Percentiles rank a stretch among this genome's conserved stretches.
These are phyloP conservation scores for Aspergillus mulundensis DNA, from an alignment of 495 filamentous ascomycete species.

Conservation along the genomic window DNA sequence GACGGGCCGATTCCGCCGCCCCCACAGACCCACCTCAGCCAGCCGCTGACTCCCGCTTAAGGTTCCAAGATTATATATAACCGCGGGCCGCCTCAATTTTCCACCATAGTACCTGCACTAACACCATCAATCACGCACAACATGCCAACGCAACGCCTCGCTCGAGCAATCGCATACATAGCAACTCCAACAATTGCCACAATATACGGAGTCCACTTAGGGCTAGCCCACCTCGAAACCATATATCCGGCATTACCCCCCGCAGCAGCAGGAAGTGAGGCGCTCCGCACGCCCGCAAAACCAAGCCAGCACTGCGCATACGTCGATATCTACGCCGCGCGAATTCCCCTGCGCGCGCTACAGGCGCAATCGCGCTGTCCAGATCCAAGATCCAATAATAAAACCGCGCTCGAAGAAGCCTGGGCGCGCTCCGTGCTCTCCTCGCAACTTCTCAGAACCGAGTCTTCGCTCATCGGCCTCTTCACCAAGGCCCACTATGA, in stretches of 20 bases:
- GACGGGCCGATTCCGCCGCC: neutral
- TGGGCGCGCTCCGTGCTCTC: neutral
- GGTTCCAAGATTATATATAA: no score
- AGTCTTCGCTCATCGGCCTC: neutral
- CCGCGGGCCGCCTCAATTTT: no score
- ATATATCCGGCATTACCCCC: neutral
- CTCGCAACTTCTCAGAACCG: neutral
- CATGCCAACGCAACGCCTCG: no score
- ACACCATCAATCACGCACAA: no score
- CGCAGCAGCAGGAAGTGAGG: neutral
- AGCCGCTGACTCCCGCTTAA: neutral
- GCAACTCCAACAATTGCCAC: neutral
- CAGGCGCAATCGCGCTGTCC: no score
- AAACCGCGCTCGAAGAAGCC: neutral
- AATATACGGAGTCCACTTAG: neutral
- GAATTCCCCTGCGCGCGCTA: neutral
- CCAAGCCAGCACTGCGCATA: neutral
- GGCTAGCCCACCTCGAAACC: neutral
- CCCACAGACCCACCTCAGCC: neutral
- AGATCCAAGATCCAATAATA: no score
- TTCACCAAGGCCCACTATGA: neutral
- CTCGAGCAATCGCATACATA: neutral
- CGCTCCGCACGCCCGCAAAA: neutral
- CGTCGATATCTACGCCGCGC: neutral
- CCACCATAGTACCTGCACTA: no score